These are phyloP conservation scores for Eutypa lata DNA, from an alignment of 2,329 filamentous ascomycete species.

Conservation along the genomic window DNA sequence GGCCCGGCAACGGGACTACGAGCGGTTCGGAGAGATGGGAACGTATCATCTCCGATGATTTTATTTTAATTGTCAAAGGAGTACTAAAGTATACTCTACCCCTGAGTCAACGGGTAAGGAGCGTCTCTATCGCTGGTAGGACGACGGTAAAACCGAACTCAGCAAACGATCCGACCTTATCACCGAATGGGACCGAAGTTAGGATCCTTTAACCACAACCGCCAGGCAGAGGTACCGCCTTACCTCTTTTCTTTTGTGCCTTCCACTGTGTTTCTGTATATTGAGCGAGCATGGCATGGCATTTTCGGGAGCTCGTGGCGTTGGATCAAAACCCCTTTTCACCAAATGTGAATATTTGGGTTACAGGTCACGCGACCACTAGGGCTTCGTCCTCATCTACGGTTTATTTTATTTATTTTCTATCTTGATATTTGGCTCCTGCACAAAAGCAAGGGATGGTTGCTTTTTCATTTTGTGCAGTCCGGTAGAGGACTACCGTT, in stretches of 20 bases:
- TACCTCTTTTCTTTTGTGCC: conserved; percentile 22
- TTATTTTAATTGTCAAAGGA: conserved; percentile 88
- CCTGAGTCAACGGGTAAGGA: conserved; percentile 57
- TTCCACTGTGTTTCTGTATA: conserved; percentile 33
- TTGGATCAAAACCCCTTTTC: conserved; percentile 21
- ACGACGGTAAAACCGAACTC: conserved; percentile 61
- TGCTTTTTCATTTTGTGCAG: conserved; percentile 5
- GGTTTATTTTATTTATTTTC: conserved; percentile 10
- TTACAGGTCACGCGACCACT: conserved; percentile 5
- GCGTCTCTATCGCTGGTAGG: conserved; percentile 57
- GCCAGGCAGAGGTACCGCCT: conserved; percentile 20
- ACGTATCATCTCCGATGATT: conserved; percentile 83
- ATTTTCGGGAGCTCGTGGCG: conserved; percentile 29
- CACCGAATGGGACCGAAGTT: conserved; percentile 36
- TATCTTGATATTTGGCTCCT: conserved; percentile 6
- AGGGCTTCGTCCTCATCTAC: not conserved
- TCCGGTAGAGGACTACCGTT: too few species aligned
- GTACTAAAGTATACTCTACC: conserved; percentile 78
- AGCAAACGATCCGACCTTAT: conserved; percentile 48
- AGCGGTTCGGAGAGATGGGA: conserved; percentile 88
- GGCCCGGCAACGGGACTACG: conserved; percentile 85
- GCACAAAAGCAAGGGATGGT: conserved; percentile 8
- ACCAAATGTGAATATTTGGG: conserved; percentile 2
- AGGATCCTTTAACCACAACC: conserved; percentile 20
- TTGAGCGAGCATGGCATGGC: conserved; percentile 35